These are phyloP conservation scores for Phoenix roebelenii DNA, from an alignment of 176 grass and related monocot genomes.

Conservation along the genomic window DNA sequence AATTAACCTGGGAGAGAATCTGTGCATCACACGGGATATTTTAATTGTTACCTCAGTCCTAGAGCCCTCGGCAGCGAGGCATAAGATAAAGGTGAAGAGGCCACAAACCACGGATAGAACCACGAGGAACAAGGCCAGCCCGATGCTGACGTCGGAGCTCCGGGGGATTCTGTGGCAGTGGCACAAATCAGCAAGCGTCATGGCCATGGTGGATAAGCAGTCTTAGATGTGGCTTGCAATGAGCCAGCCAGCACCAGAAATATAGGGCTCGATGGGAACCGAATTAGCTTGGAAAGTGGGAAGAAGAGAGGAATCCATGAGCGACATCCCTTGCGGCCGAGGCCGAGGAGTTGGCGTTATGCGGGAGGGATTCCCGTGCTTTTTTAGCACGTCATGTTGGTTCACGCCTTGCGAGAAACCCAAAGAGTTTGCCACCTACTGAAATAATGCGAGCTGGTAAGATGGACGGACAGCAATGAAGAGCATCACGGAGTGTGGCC, in stretches of 20 bases:
- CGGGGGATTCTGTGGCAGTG: conserved; percentile 7
- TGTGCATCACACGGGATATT: neutral
- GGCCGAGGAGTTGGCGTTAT: too few relatives aligned
- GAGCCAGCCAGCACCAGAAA: conserved; percentile 4
- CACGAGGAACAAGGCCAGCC: conserved; percentile 46
- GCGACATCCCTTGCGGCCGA: neutral
- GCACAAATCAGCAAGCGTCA: conserved; percentile 63
- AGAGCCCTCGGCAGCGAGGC: conserved; percentile 66
- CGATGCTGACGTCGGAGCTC: conserved; percentile 26
- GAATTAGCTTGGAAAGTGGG: conserved; percentile 10
- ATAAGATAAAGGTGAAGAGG: conserved; percentile 68
- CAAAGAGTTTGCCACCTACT: too few relatives aligned
- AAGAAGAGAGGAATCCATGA: conserved; percentile 62
- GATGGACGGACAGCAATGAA: too few relatives aligned
- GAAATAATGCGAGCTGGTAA: too few relatives aligned
- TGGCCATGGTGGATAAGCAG: conserved; percentile 26
- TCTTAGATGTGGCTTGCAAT: neutral
- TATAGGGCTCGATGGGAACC: conserved; percentile 1
- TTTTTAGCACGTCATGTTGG: too few relatives aligned
- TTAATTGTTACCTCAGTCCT: conserved; percentile 47
- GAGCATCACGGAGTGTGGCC: too few relatives aligned
- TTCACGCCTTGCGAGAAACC: too few relatives aligned
- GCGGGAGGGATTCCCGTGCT: too few relatives aligned
- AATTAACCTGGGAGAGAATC: too few relatives aligned
- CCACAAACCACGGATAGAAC: conserved; percentile 73